Conservation (phyloP, 179 eudicot genomes). For the Beta lomatogona region DNA sequence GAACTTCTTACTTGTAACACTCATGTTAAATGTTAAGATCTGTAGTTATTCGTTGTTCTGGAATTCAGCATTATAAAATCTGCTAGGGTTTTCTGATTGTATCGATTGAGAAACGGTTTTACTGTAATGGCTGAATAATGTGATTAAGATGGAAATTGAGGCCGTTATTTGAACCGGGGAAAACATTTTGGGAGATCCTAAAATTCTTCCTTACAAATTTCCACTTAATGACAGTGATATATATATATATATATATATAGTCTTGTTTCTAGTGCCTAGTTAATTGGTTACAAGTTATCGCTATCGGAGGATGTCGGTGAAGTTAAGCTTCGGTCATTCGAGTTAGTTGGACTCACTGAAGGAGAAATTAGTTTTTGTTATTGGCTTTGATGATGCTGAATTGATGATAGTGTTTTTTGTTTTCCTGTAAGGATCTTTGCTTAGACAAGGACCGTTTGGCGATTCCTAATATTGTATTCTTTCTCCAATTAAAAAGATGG, state of each 20-base stretch:
- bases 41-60: background rate
- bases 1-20: background rate
- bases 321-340: background rate
- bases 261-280: background rate
- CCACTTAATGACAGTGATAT: too few relatives aligned
- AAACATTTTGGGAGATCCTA: background rate
- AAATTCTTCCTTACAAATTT: too few relatives aligned
- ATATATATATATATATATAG: background rate
- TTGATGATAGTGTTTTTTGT: background rate
- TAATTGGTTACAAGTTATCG: background rate
- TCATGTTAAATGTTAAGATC: background rate
- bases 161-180: background rate
- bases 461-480: background rate
- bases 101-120: background rate
- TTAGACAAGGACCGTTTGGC: background rate
- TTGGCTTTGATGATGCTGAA: background rate
- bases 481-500: background rate
- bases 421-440: background rate
- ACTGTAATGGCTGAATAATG: background rate
- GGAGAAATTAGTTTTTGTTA: background rate
- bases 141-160: background rate
- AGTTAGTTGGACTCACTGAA: background rate
- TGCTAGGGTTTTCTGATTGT: constrained; percentile 15
- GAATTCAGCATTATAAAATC: background rate
- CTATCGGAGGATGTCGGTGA: too few relatives aligned